Base-by-base conservation (phyloP, 129 eudicot species). In the Scalesia atractyloides region DNA sequence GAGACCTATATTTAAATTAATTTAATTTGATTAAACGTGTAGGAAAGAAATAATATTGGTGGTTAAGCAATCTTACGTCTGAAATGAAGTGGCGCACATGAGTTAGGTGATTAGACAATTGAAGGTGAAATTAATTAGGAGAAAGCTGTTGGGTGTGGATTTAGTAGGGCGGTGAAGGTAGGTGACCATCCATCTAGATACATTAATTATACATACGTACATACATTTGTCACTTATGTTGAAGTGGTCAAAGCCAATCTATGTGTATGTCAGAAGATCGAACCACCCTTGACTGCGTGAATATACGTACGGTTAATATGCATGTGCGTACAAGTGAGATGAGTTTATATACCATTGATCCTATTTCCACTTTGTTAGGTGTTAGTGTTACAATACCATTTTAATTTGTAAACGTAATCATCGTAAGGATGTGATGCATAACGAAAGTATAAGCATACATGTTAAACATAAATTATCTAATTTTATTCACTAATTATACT, bases 131-230 rank as follows among this genome's bases (percentile, higher is more conserved):
- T 56, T 37, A 54, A 56, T 71, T 57, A 73, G 68, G 48, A 60
- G 68, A 60, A 59, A 44, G 69, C 52, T 61, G 69, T 66, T 73
- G 60, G 69, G 69, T 4, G 11, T 48, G 47, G 69, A 73, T 73
- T 62, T 61, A 69, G 51, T 24, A 69, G 76, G 65, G 48, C 72
- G 76, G 72, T 70, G 72, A 50, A 58, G 72, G 72, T 77, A 41
- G 82, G 82, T 77, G 76, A 77, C 82, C 72, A 46, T 58, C 66
- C 76, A 77, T 24, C 30, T 0, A 24, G 30, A 24, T 48, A 62
- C 82, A 77, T 77, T 77, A 49, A 77, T 22, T 77, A 51, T 24
- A 19, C 61, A 50, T 15, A n/a, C 15, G 16, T 19, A 54, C 61
- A 54, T 9, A 14, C 61, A 18, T 18, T 54, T 54, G 33, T 54